Evolutionary conservation across 1,139 yeast species (phyloP).

Genomic region (Kodamaea sp.): DNA sequence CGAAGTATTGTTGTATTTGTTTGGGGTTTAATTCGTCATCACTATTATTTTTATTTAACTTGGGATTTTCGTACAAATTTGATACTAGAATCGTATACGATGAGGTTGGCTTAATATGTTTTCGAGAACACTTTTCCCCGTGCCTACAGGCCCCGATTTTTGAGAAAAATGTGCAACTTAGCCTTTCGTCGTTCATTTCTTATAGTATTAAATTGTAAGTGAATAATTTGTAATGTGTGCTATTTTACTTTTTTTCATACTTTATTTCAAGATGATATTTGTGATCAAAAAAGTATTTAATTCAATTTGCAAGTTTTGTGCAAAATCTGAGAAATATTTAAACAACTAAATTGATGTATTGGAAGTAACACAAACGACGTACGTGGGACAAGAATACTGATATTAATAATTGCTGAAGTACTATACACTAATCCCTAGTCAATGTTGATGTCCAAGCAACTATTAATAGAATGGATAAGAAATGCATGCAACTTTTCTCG

Average conservation of each 20-base stretch:
- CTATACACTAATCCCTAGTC: too few species aligned
- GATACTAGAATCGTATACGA: conserved; percentile 67
- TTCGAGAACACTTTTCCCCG: conserved; percentile 82
- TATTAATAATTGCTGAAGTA: too few species aligned
- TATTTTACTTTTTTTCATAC: neutral
- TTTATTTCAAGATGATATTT: neutral
- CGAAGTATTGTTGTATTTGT: conserved; percentile 53
- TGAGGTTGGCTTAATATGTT: conserved; percentile 65
- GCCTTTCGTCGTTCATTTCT: conserved; percentile 17
- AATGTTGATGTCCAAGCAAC: too few species aligned
- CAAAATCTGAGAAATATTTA: too few species aligned
- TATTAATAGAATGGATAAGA: too few species aligned
- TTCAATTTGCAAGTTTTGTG: too few species aligned
- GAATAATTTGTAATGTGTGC: neutral
- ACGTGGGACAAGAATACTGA: too few species aligned
- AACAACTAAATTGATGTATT: too few species aligned
- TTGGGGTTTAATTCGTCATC: conserved; percentile 25
- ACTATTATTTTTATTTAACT: conserved; percentile 30
- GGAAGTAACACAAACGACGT: too few species aligned
- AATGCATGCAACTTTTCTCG: too few species aligned
- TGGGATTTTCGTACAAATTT: conserved; percentile 70
- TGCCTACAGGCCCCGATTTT: conserved; percentile 94
- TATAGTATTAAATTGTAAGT: neutral
- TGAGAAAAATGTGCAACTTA: conserved; percentile 55
- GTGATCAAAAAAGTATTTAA: neutral